Evolutionary conservation across 2,329 filamentous ascomycete genomes (phyloP).

Genomic region (Trichoderma arundinaceum): DNA sequence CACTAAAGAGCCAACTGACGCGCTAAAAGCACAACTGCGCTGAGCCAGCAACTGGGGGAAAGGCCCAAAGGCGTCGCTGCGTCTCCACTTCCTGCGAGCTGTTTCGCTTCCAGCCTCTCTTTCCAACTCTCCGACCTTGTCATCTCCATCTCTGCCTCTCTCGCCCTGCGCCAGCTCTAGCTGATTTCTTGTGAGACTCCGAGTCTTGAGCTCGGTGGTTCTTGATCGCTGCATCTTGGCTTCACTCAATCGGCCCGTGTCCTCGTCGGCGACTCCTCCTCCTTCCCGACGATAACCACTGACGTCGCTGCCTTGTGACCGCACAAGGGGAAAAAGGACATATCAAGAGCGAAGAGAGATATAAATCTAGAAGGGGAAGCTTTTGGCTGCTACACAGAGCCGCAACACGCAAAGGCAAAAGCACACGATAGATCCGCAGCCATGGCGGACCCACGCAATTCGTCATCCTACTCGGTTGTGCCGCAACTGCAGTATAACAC

Average conservation of each 20-base stretch:
- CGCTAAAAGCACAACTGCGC: slow-evolving; percentile 2
- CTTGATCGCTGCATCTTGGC: not conserved
- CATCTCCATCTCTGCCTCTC: slow-evolving; percentile 1
- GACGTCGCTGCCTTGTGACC: slow-evolving; percentile 7
- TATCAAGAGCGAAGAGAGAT: not conserved
- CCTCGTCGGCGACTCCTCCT: not conserved
- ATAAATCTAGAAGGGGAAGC: not conserved
- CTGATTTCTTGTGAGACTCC: slow-evolving; percentile 7
- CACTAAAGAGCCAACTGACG: not conserved
- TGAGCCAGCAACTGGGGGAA: slow-evolving; percentile 5
- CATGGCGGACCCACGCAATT: slow-evolving; percentile 64
- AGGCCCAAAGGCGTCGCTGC: slow-evolving; percentile 4
- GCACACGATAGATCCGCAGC: slow-evolving; percentile 34
- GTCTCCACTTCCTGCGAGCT: slow-evolving; percentile 25
- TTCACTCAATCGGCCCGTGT: not conserved
- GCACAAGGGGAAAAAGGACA: not conserved
- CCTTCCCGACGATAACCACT: slow-evolving; percentile 1
- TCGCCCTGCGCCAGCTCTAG: not conserved
- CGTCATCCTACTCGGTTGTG: slow-evolving; percentile 64
- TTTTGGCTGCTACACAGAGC: slow-evolving; percentile 2
- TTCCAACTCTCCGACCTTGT: slow-evolving; percentile 10
- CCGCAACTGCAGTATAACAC: slow-evolving; percentile 91
- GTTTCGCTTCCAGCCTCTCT: slow-evolving; percentile 26
- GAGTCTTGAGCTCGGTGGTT: not conserved
- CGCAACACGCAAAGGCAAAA: not conserved